These are phyloP conservation scores for Heliamphora exappendiculata DNA, from an alignment of 148 eudicot genomes.

Conservation along the genomic window DNA sequence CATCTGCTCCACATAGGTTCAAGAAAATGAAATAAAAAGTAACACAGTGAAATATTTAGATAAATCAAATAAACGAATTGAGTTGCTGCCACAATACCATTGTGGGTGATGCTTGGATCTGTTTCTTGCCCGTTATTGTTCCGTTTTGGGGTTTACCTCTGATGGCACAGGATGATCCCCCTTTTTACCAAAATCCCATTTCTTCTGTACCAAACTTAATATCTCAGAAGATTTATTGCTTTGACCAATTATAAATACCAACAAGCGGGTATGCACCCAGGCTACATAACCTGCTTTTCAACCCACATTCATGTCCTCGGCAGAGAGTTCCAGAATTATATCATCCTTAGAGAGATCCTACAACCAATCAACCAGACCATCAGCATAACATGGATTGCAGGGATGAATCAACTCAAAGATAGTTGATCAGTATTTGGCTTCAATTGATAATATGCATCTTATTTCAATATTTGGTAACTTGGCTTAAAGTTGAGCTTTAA, in stretches of 20 bases:
- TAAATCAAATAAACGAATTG: not conserved
- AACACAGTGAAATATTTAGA: not conserved
- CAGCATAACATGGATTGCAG: not conserved
- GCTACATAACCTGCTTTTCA: slow-evolving; percentile 5
- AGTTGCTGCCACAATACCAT: slow-evolving; percentile 38
- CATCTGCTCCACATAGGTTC: not conserved
- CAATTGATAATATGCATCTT: not conserved
- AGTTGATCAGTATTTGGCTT: not conserved
- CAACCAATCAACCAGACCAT: not conserved
- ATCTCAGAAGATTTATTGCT: not conserved
- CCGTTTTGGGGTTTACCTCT: slow-evolving; percentile 40
- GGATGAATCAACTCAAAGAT: not conserved
- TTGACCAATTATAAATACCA: not conserved
- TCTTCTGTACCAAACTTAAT: not conserved
- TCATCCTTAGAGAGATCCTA: slow-evolving; percentile 3
- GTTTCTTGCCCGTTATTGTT: slow-evolving; percentile 38
- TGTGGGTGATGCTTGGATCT: slow-evolving; percentile 55
- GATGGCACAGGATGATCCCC: slow-evolving; percentile 13
- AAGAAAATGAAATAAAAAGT: not conserved
- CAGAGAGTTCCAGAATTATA: not conserved
- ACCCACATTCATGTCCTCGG: slow-evolving; percentile 5
- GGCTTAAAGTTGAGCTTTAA: not conserved
- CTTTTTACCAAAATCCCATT: slow-evolving; percentile 27
- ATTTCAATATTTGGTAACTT: not conserved
- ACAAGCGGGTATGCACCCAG: not conserved